Base-by-base conservation (phyloP, 2,329 filamentous ascomycete species). In the Aureobasidium subglaciale region DNA sequence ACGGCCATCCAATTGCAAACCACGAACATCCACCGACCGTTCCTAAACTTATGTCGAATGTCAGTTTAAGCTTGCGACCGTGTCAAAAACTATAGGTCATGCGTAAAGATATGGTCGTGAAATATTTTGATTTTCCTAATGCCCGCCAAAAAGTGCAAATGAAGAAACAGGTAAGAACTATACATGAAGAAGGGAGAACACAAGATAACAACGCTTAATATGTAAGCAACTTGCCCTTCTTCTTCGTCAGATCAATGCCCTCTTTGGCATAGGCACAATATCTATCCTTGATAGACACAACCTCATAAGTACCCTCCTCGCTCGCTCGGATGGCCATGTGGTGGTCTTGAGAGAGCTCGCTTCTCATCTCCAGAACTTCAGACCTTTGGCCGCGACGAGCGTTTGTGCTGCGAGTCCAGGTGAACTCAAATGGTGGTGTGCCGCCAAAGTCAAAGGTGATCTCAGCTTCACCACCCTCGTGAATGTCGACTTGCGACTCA, bases 251-350 rank as follows among this genome's bases (percentile, higher is more conserved):
- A 55, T 78, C 71, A 35, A 78, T 72, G 61, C 82, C 80, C 66
- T 85, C 80, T 59, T 85, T 92, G 42, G 88, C 88, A 71, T 95
- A 96, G 24, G 89, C 85, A 69, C 93, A 99, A 74, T 83, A 95
- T 65, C 84, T 84, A 72, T 99, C 93, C 77, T 95, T 95, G 72
- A 99, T 96, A 10, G 89, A 86, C 27, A 97, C 88, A 16, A 99
- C 92, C 74, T 99, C 93, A 68, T 99, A 99, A 62, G 90, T 96
- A 48, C 93, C 93, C 77, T 97, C 93, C 67, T 96, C 88, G 63
- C 86, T 90, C 24, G 91, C 90, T 64, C 85, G 85, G 63, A 97
- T 82, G 24, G 83, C 82, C 78, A 95, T 91, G 65, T 76, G 85
- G 69, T 89, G 81, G 65, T 95, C 89, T 60, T 91, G 82, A 46